These are phyloP conservation scores for Mediolabrus comicus DNA, from an alignment of 108 stramenopile genomes.

Conservation along the genomic window DNA sequence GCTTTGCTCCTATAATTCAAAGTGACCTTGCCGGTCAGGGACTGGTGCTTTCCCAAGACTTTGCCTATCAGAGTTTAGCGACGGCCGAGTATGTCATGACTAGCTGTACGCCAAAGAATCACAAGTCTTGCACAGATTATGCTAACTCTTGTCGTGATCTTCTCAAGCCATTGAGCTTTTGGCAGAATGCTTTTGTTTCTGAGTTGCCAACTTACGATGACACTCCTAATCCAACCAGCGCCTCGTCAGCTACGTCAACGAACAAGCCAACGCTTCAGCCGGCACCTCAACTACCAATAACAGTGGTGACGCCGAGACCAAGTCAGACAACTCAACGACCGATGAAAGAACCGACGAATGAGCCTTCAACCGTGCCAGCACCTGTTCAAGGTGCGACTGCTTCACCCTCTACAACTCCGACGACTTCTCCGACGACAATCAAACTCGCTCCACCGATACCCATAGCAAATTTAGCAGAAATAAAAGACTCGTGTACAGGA, in stretches of 20 bases:
- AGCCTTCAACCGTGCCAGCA: background rate
- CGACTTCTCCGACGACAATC: background rate
- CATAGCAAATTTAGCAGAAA: background rate
- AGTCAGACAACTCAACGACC: too few species aligned
- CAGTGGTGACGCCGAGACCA: background rate
- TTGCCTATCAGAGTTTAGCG: background rate
- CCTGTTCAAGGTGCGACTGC: too few species aligned
- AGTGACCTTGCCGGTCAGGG: background rate
- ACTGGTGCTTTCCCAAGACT: background rate
- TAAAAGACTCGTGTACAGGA: slow-evolving; percentile 3
- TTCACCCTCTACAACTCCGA: too few species aligned
- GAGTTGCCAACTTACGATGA: background rate
- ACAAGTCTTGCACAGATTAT: background rate
- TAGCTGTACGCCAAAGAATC: background rate
- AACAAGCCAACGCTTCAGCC: background rate
- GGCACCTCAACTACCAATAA: background rate
- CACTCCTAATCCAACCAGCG: background rate
- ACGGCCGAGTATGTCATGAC: background rate
- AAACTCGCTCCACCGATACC: background rate
- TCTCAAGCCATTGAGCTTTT: background rate
- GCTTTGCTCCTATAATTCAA: background rate
- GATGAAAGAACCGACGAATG: background rate
- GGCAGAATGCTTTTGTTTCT: background rate
- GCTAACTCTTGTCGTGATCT: background rate
- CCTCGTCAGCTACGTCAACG: too few species aligned